Percentiles rank a stretch among this genome's conserved stretches.
phyloP scores from a whole-genome alignment of 306 rosid genomes.

The Ochetophila trinervis region DNA sequence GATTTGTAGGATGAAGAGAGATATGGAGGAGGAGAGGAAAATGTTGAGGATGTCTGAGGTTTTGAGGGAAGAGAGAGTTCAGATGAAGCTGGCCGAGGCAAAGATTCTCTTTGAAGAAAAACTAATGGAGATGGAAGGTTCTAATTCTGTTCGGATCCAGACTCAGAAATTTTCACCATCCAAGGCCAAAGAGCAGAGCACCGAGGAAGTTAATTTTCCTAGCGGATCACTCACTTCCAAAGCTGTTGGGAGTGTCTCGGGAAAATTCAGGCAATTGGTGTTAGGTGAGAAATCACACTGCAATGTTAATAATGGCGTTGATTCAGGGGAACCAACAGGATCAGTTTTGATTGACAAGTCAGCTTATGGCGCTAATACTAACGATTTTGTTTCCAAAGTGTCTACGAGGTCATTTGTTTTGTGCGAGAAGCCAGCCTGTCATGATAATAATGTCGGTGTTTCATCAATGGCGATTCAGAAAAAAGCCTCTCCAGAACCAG shows the following conservation, averaged over 20 bases:
- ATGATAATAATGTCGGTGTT: conserved; percentile 10
- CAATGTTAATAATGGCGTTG: conserved; percentile 5
- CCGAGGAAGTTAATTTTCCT: not conserved
- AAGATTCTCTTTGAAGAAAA: conserved; percentile 44
- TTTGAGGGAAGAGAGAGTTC: conserved; percentile 55
- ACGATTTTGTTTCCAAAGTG: conserved; percentile 1
- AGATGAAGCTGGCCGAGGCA: conserved; percentile 56
- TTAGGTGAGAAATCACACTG: conserved; percentile 9
- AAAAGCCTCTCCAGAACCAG: conserved; percentile 38
- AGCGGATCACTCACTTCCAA: not conserved
- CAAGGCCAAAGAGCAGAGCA: conserved; percentile 10
- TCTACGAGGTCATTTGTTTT: conserved; percentile 2
- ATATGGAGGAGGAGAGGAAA: conserved; percentile 54
- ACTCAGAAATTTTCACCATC: conserved; percentile 5
- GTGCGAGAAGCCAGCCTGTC: conserved; percentile 9
- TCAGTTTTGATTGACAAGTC: conserved; percentile 10
- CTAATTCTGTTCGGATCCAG: conserved; percentile 2
- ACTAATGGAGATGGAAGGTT: conserved; percentile 29
- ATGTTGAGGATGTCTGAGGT: conserved; percentile 51
- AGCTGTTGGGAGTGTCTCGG: conserved; percentile 8
- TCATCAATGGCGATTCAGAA: conserved; percentile 17
- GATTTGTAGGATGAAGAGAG: conserved; percentile 33
- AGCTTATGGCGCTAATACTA: not conserved
- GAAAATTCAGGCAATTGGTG: conserved; percentile 20
- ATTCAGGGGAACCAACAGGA: conserved; percentile 10